A percentile compares a stretch with the other conserved stretches of the same genome.
Evolutionary conservation across 1,284 basidiomycete species (phyloP).

Genomic region (Kwoniella shivajii): DNA sequence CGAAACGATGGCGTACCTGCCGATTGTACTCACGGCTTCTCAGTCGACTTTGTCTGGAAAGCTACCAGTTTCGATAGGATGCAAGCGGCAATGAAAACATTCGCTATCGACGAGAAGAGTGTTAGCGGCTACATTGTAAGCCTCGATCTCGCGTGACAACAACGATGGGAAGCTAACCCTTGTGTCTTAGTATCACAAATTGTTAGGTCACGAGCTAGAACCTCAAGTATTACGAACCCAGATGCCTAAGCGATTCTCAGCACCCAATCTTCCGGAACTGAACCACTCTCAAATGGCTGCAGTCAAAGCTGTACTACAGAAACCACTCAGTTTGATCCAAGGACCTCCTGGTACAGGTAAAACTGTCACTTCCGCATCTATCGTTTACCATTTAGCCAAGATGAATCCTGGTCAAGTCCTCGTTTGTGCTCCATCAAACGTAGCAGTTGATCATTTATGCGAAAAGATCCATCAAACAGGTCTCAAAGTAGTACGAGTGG

Average conservation of each 20-base stretch:
- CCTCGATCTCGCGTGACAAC: not conserved
- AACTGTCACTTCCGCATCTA: constrained; percentile 99
- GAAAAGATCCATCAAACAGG: constrained; percentile 98
- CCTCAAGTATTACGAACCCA: constrained; percentile 79
- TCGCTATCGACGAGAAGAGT: constrained; percentile 98
- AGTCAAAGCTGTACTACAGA: constrained; percentile 96
- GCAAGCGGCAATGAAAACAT: constrained; percentile 99
- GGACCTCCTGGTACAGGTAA: constrained; percentile 99
- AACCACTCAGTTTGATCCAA: constrained; percentile 97
- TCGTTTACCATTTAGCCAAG: constrained; percentile 97
- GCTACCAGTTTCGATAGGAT: constrained; percentile 98
- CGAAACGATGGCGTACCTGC: constrained; percentile 91
- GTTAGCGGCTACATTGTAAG: constrained; percentile 96
- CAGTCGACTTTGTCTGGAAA: constrained; percentile 99
- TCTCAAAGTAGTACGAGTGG: constrained; percentile 94
- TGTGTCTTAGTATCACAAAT: constrained; percentile 81
- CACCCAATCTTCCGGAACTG: constrained; percentile 94
- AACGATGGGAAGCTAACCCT: constrained; percentile 1
- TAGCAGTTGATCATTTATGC: constrained; percentile 97
- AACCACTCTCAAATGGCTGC: constrained; percentile 99
- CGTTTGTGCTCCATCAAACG: constrained; percentile 98
- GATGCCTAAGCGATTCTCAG: constrained; percentile 82
- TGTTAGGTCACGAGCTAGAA: constrained; percentile 93
- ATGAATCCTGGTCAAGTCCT: constrained; percentile 99
- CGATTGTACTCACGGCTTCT: constrained; percentile 92